phyloP scores from a whole-genome alignment of 2,329 filamentous ascomycete genomes.

The Sporothrix brasiliensis region DNA sequence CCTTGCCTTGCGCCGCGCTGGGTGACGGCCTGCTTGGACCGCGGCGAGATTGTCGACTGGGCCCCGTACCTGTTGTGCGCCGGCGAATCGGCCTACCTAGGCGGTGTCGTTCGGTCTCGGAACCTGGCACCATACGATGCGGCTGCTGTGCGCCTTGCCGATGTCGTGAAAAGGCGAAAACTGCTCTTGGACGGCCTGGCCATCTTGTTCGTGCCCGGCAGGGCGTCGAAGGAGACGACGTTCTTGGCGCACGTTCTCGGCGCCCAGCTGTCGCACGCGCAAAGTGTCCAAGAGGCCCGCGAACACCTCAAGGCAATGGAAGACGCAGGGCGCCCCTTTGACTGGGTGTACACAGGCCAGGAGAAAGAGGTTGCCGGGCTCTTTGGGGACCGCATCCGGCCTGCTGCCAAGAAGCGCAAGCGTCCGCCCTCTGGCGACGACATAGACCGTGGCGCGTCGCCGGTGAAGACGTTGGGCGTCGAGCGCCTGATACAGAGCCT shows the following conservation, averaged over 20 bases:
- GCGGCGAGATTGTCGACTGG: constrained; percentile 69
- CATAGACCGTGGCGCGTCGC: constrained; percentile 39
- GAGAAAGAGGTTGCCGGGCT: constrained; percentile 46
- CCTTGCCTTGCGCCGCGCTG: constrained; percentile 84
- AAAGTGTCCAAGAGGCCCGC: constrained; percentile 67
- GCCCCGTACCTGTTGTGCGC: constrained; percentile 80
- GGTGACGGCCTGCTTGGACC: constrained; percentile 71
- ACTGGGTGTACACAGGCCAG: constrained; percentile 80
- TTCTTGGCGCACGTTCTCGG: constrained; percentile 82
- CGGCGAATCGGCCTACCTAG: constrained; percentile 75
- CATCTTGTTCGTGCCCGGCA: constrained; percentile 72
- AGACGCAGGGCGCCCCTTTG: constrained; percentile 56
- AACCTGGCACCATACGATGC: constrained; percentile 65
- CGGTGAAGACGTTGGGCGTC: constrained; percentile 71
- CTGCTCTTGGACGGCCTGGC: constrained; percentile 65
- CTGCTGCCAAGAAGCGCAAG: constrained; percentile 47
- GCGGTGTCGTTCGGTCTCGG: constrained; percentile 76
- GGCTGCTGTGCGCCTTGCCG: constrained; percentile 55
- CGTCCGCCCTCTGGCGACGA: constrained; percentile 45
- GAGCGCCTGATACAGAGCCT: constrained; percentile 92
- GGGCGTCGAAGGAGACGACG: constrained; percentile 65
- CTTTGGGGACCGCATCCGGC: constrained; percentile 24
- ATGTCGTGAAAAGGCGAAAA: constrained; percentile 62
- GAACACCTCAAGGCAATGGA: constrained; percentile 58
- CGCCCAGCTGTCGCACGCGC: constrained; percentile 67